phyloP scores from a whole-genome alignment of 2,329 filamentous ascomycete genomes.

The Eurotiales sp. region DNA sequence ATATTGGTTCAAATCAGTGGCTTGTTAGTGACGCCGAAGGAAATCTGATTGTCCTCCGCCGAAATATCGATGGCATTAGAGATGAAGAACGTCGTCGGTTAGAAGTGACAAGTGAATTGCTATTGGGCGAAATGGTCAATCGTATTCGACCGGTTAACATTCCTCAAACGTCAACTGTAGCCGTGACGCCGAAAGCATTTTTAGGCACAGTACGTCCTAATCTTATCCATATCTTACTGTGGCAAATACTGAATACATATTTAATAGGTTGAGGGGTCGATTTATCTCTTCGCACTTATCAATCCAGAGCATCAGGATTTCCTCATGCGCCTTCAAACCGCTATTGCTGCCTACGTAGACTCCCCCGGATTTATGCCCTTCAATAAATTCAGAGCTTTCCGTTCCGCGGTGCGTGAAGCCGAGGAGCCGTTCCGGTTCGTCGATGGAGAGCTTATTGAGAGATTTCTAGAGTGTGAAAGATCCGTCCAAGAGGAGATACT shows the following conservation, averaged over 20 bases:
- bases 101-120: constrained; percentile 73
- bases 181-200: constrained; percentile 78
- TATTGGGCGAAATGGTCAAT: constrained; percentile 91
- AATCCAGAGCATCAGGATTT: constrained; percentile 68
- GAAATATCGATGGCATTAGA: constrained; percentile 68
- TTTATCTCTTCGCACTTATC: constrained; percentile 86
- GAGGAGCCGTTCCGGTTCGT: constrained; percentile 82
- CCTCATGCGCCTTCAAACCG: constrained; percentile 74
- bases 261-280: constrained; percentile 74
- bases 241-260: neutral
- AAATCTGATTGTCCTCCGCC: constrained; percentile 76
- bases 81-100: constrained; percentile 68
- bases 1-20: constrained; percentile 70
- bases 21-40: constrained; percentile 83
- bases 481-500: constrained; percentile 54
- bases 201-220: constrained; percentile 69
- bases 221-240: neutral
- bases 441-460: constrained; percentile 85
- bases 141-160: constrained; percentile 73
- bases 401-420: constrained; percentile 64
- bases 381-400: constrained; percentile 75
- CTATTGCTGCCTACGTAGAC: constrained; percentile 63
- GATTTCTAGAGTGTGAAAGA: constrained; percentile 70
- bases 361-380: constrained; percentile 74
- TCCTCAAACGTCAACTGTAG: constrained; percentile 58